Evolutionary conservation across 1,139 yeast species (phyloP).

Genomic region (Wickerhamomyces sp.): DNA sequence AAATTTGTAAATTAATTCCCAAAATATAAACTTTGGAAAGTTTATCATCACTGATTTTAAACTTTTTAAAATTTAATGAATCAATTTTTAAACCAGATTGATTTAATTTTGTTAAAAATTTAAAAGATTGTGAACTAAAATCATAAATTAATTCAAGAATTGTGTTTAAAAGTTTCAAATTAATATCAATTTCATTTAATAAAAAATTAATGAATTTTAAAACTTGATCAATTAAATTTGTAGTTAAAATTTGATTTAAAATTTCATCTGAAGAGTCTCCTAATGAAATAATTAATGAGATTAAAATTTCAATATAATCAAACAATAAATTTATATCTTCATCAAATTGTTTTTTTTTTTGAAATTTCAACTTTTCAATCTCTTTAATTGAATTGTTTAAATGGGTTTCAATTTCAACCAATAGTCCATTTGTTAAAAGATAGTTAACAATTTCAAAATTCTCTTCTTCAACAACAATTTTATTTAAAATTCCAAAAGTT

Average conservation of each 20-base stretch:
- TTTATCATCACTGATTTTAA: conserved; percentile 28
- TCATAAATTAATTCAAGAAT: conserved; percentile 61
- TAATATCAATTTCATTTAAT: conserved; percentile 32
- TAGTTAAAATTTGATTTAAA: conserved; percentile 43
- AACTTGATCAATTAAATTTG: conserved; percentile 28
- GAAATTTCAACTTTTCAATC: conserved; percentile 40
- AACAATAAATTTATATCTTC: no score
- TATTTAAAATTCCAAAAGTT: conserved; percentile 74
- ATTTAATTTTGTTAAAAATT: conserved; percentile 37
- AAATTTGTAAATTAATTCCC: conserved; percentile 57
- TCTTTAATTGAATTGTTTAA: conserved; percentile 43
- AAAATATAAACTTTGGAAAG: conserved; percentile 48
- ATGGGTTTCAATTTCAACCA: conserved; percentile 52
- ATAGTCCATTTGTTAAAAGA: conserved; percentile 74
- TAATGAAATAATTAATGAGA: conserved; percentile 64
- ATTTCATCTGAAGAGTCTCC: conserved; percentile 62
- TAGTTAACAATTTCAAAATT: conserved; percentile 71
- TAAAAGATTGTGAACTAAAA: conserved; percentile 58
- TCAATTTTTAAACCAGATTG: conserved; percentile 12
- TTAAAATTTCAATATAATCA: conserved; percentile 68
- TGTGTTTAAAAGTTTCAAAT: conserved; percentile 43
- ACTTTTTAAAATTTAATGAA: conserved; percentile 12
- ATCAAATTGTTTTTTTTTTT: no score
- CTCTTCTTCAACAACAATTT: conserved; percentile 83
- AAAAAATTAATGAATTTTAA: conserved; percentile 40